Base-by-base conservation (phyloP, 768 basidiomycete genomes). In the Lactifluus piperatus region DNA sequence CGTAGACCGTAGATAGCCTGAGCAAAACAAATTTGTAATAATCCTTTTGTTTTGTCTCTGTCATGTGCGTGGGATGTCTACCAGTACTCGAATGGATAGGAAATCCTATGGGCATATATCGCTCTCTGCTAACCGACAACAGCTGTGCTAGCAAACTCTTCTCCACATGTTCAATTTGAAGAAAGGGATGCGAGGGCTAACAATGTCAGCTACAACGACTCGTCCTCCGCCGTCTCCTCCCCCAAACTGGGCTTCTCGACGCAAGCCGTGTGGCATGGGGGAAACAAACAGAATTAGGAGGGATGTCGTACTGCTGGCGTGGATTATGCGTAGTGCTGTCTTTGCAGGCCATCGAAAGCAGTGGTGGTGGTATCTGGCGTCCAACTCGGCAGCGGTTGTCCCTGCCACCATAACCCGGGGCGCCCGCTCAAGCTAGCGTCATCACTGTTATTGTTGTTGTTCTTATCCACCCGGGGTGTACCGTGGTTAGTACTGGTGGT, bases 371-470 rank as follows among this genome's bases (percentile, higher is more conserved):
- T 24, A 6, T 71, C 69, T 1, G 76, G 74, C 14, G 69, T 71
- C 73, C 73, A 75, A 53, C 69, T 74, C 7, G 58, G 65, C 16
- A 81, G 63, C 57, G 67, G 65, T 29, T 27, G 53, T n/a, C 75
- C 75, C 22, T 66, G 58, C 65, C 68, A 74, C 80, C 80, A 81
- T 18, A 81, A 59, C 0, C 73, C 74, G 0, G 79, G 77, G 36
- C 74, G 71, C 1, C 73, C 71, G 9, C 41, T 36, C 22, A 44
- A 11, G 22, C 22, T 24, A 4, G 22, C 22, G 43, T 11, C 13
- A 4, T 2, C 20, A 24, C 43, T 14, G 22, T 44, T 10, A n/a
- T n/a, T n/a, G n/a, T n/a, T n/a, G n/a, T n/a, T n/a, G n/a, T n/a
- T n/a, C n/a, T n/a, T n/a, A 22, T 44, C 22, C 43, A 24, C 11